Evolutionary conservation across 31 red algal genomes (phyloP), one percentile per base, ranked within the genome.

Genomic region (Asparagopsis taxiformis): DNA sequence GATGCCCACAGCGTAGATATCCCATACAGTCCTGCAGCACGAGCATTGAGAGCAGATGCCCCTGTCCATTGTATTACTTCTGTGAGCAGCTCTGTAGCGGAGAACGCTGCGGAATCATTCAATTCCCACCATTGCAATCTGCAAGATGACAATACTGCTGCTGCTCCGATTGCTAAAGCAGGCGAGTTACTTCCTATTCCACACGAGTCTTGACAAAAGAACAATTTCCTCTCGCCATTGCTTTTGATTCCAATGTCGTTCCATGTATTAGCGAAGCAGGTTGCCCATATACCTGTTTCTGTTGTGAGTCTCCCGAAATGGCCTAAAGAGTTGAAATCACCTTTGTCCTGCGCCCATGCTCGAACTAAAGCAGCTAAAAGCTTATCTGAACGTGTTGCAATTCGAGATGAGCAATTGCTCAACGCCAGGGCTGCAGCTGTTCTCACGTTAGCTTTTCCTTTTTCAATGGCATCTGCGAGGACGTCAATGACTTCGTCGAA

Each of bases 101-200:
- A 52, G 51, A 37, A 74, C 25, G 46, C 31, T 33, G 38, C 20
- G 15, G 75, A 80, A 31, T 89, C 85, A 19, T 50, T 61, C 30
- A 89, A 17, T 41, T 72, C 63, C 85, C 75, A 89, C 74, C 85
- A 89, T 20, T 89, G 65, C 24, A 75, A 28, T 59, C 85, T 70
- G 33, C 85, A 89, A 2, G 85, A 70, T 6, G 68, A 71, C n/a
- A 89, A 36, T n/a, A 89, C 74, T 11, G 73, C 74, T 9, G 67
- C 74, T 50, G 85, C 75, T 51, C 74, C 85, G 4, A 57, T 74
- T 20, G 53, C 75, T 16, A 89, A 55, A 1, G 74, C 59, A 24
- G 44, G 19, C 22, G 83, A 77, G 49, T 38, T 53, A 8, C 72
- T 62, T 19, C 72, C 83, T 51, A 78, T 13, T 41, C 72, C 83